phyloP scores from a whole-genome alignment of 768 basidiomycete genomes.

The Clathrus columnatus region DNA sequence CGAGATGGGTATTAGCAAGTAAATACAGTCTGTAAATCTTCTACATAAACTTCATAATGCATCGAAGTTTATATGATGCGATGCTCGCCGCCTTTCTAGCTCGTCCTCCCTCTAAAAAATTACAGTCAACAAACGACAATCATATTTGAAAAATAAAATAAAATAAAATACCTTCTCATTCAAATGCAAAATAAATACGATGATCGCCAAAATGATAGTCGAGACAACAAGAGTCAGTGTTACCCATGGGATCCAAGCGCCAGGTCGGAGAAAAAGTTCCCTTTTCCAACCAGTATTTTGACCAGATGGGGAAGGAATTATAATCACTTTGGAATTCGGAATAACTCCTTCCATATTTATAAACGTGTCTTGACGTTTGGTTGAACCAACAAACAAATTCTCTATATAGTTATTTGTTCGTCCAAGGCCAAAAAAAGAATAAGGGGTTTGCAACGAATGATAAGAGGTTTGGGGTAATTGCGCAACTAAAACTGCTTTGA shows the following conservation, averaged over 20 bases:
- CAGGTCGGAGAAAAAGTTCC: constrained; percentile 85
- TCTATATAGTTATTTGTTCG: constrained; percentile 99
- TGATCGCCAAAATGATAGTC: constrained; percentile 63
- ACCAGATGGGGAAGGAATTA: constrained; percentile 59
- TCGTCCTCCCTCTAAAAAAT: constrained; percentile 80
- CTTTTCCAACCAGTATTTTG: constrained; percentile 59
- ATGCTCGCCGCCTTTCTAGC: constrained; percentile 71
- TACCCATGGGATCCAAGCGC: constrained; percentile 97
- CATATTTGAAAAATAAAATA: constrained; percentile 19
- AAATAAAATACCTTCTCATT: constrained; percentile 98
- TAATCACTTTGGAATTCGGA: constrained; percentile 95
- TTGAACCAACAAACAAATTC: constrained; percentile 93
- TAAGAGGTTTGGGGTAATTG: constrained; percentile 93
- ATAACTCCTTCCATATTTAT: constrained; percentile 96
- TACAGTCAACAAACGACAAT: background rate
- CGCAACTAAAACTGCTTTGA: constrained; percentile 45
- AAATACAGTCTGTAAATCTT: background rate
- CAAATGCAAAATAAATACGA: constrained; percentile 80
- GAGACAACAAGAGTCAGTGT: constrained; percentile 76
- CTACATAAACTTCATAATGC: constrained; percentile 50
- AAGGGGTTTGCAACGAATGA: constrained; percentile 83
- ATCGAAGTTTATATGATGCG: constrained; percentile 98
- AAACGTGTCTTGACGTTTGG: constrained; percentile 55
- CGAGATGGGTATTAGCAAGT: constrained; percentile 34
- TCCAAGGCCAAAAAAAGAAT: constrained; percentile 93